Base-by-base conservation (phyloP, 2,329 filamentous ascomycete species). In the Taxawa tesnikishii region DNA sequence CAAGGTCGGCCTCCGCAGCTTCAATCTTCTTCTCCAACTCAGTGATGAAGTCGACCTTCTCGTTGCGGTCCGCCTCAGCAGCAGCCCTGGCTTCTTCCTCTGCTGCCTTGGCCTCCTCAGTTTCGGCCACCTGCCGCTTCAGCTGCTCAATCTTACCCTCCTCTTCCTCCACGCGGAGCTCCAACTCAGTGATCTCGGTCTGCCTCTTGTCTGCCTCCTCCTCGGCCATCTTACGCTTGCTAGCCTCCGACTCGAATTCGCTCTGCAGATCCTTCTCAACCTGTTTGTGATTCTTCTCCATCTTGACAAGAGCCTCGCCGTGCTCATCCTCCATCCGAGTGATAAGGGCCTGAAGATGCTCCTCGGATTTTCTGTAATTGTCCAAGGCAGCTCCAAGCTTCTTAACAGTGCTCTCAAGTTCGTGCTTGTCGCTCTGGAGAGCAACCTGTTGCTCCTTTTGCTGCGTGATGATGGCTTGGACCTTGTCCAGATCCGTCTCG, bases 261-360 rank as follows among this genome's bases (percentile, higher is more conserved):
- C 42, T 43, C 32, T 63, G 47, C 2, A 64, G 48, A 2, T 53
- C 51, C 3, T 45, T 39, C 1, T 62, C 46, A 4, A 42, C 48
- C 11, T 49, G 46, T 5, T 51, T 49, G 34, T 60, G 54, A 25
- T 58, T 55, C 12, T 48, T 37, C 33, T 61, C 53, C 47, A 64
- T 54, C 26, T 54, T 47, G 3, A 39, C 44, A 10, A 65, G 48
- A 12, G 44, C 45, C 2, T 45, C 43, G 4, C 43, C 38, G 33
- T 63, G 56, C 17, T 60, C 51, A 9, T 51, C 38, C 39, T 65
- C 60, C 38, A 62, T 55, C 4, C 43, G 43, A 2, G 44, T 50
- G 24, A 63, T 54, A 6, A 60, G 50, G 12, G 42, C 37, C 4
- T 54, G 52, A 21, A 62, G 44, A 10, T 48, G 45, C 14, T 50